Evolutionary conservation across 768 basidiomycete species (phyloP).

Genomic region (Rhizopogon vinicolor): DNA sequence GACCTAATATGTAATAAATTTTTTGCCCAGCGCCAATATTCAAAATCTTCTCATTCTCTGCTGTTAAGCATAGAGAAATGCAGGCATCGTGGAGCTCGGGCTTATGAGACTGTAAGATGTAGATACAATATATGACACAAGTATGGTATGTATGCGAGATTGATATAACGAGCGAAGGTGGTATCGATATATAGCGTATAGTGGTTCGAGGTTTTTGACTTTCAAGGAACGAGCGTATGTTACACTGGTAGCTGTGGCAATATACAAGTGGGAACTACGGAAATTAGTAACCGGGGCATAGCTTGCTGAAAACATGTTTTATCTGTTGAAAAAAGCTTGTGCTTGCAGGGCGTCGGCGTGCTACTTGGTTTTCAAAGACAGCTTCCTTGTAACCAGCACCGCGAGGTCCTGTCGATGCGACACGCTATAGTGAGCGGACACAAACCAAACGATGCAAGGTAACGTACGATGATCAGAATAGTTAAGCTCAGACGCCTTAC

Average conservation of each 20-base stretch:
- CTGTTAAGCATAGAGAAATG: neutral
- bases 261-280: neutral
- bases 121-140: too few species aligned
- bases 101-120: too few species aligned
- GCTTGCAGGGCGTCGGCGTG: neutral
- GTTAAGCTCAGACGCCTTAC: neutral
- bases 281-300: neutral
- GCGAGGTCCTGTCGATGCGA: neutral
- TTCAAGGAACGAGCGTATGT: neutral
- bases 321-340: too few species aligned
- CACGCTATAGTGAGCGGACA: neutral
- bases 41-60: too few species aligned
- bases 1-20: too few species aligned
- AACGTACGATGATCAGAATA: slow-evolving; percentile 1
- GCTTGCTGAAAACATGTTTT: neutral
- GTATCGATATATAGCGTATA: too few species aligned
- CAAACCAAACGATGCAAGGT: neutral
- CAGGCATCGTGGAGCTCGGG: neutral
- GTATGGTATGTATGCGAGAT: too few species aligned
- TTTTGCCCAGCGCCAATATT: neutral
- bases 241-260: neutral
- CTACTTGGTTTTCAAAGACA: neutral
- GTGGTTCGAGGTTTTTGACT: too few species aligned
- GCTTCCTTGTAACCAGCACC: neutral
- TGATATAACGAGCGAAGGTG: too few species aligned